phyloP scores from a whole-genome alignment of 305 asterid species.

The Withania somnifera region DNA sequence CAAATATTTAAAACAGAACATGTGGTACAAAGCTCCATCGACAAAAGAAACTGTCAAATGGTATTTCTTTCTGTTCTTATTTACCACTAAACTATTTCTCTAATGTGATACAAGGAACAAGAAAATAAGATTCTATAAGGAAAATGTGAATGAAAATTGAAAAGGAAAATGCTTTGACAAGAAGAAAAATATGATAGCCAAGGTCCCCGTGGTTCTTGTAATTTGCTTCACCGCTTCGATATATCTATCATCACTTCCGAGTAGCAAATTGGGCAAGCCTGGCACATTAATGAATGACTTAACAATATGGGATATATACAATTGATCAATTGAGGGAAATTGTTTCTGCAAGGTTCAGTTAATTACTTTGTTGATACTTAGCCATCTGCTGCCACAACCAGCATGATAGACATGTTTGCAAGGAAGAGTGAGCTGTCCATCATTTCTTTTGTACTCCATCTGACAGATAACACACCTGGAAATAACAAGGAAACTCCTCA shows the following conservation, averaged over 20 bases:
- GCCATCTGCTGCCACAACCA: conserved; percentile 83
- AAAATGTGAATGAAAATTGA: neutral
- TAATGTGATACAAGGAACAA: neutral
- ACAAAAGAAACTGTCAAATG: neutral
- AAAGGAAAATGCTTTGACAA: neutral
- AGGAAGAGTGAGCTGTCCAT: conserved; percentile 67
- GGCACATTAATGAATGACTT: conserved; percentile 13
- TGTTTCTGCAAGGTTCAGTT: neutral
- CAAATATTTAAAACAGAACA: neutral
- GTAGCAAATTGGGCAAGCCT: conserved; percentile 97
- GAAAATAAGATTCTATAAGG: conserved; percentile 1
- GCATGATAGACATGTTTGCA: conserved; percentile 80
- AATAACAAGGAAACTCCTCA: neutral
- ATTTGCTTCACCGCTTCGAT: conserved; percentile 26
- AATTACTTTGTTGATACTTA: conserved; percentile 75
- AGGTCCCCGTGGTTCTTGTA: neutral
- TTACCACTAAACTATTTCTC: conserved; percentile 1
- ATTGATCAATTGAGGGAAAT: neutral
- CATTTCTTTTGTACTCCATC: conserved; percentile 87
- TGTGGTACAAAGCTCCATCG: neutral
- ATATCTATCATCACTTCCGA: conserved; percentile 52
- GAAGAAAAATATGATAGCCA: neutral
- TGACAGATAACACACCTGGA: conserved; percentile 91
- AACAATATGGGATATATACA: neutral
- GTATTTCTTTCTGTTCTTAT: neutral